phyloP scores from a whole-genome alignment of 164 flowering plant genomes.

The Brasenia schreberi region DNA sequence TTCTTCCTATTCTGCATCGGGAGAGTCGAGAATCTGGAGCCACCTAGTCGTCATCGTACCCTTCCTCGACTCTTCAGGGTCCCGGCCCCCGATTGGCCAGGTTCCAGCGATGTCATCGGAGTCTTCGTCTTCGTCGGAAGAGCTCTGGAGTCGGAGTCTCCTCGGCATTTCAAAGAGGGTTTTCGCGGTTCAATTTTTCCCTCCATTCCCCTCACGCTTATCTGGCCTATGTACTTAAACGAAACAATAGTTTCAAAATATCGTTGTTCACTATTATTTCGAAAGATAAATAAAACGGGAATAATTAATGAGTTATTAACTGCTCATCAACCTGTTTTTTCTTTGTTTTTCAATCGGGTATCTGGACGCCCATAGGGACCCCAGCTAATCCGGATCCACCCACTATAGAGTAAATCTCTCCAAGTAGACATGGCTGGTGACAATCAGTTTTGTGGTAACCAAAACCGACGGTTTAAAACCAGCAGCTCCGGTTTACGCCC shows the following conservation, averaged over 20 bases:
- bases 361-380: too few species aligned
- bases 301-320: too few species aligned
- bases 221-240: not conserved
- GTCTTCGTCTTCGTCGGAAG: constrained; percentile 41
- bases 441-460: too few species aligned
- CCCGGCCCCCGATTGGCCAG: not conserved
- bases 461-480: too few species aligned
- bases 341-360: too few species aligned
- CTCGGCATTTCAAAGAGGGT: constrained; percentile 6
- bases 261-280: too few species aligned
- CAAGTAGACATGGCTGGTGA: too few species aligned
- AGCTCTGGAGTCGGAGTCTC: constrained; percentile 28
- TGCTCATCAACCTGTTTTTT: too few species aligned
- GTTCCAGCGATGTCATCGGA: not conserved
- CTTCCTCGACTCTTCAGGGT: constrained; percentile 3
- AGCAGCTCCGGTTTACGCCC: too few species aligned
- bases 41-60: constrained; percentile 32
- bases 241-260: too few species aligned
- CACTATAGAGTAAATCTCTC: too few species aligned
- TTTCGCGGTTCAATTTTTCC: not conserved
- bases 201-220: not conserved
- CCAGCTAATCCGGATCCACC: too few species aligned
- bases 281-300: not conserved
- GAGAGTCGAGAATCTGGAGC: constrained; percentile 25
- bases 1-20: constrained; percentile 35